Percentiles rank a stretch among this genome's conserved stretches.
Evolutionary conservation across 1,139 yeast species (phyloP).

Genomic region (Saccharomyces hybrid): DNA sequence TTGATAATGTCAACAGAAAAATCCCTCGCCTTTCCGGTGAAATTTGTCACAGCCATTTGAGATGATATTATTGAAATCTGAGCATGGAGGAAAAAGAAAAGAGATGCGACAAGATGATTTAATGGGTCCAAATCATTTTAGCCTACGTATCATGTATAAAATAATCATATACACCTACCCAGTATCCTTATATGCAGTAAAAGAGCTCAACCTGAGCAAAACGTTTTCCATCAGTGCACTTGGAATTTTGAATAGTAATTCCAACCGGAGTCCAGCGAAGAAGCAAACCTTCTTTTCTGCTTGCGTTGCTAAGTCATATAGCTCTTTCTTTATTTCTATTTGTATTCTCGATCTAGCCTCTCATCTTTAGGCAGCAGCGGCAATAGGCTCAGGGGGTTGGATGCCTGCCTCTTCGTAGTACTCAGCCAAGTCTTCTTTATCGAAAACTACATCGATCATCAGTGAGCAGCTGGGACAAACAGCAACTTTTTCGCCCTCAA

Average conservation of each 20-base stretch:
- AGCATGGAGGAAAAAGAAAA: not conserved
- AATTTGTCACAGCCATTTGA: slow-evolving; percentile 1
- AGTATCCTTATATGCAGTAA: not conserved
- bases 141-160: not conserved
- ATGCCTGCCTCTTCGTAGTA: slow-evolving; percentile 34
- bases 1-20: slow-evolving; percentile 1
- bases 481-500: slow-evolving; percentile 89
- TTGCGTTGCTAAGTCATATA: too few species aligned
- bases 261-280: not conserved
- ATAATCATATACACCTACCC: not conserved
- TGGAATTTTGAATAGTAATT: too few species aligned
- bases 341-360: not conserved
- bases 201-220: not conserved
- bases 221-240: not conserved
- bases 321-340: not conserved
- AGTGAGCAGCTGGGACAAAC: slow-evolving; percentile 94
- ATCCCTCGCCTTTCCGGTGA: slow-evolving; percentile 2
- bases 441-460: slow-evolving; percentile 88
- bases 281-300: not conserved
- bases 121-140: not conserved
- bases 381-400: slow-evolving; percentile 24
- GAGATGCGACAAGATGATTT: not conserved
- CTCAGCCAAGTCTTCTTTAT: slow-evolving; percentile 43
- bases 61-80: not conserved
- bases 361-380: slow-evolving; percentile 11